A percentile compares a stretch with the other conserved stretches of the same genome.
These are phyloP conservation scores for Tripterygium wilfordii DNA, from an alignment of 177 flowering plant genomes.

Conservation along the genomic window DNA sequence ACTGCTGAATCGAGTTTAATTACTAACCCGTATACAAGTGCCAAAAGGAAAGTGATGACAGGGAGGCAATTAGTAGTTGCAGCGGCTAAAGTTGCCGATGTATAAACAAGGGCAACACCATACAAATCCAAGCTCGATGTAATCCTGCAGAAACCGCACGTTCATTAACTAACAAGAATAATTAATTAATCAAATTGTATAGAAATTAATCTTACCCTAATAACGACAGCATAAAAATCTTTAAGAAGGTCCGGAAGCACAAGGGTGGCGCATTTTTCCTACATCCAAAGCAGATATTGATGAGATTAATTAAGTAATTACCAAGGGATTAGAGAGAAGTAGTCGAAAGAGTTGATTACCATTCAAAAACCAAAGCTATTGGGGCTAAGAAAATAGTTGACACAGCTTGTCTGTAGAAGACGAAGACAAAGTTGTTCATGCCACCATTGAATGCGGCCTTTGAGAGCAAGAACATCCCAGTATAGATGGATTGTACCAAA, in stretches of 20 bases:
- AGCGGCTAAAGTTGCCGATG: conserved; percentile 71
- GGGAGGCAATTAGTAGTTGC: conserved; percentile 70
- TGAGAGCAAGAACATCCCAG: conserved; percentile 55
- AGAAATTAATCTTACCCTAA: conserved; percentile 38
- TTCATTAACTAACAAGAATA: neutral
- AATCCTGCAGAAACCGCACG: conserved; percentile 35
- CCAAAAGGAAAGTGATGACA: conserved; percentile 67
- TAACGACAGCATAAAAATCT: conserved; percentile 50
- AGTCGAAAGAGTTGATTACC: conserved; percentile 22
- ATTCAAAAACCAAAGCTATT: conserved; percentile 33
- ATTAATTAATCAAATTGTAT: neutral
- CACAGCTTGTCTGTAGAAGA: conserved; percentile 58
- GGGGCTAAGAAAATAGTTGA: conserved; percentile 49
- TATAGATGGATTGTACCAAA: conserved; percentile 39
- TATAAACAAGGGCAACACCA: conserved; percentile 50
- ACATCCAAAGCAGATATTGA: neutral
- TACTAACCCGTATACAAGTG: conserved; percentile 62
- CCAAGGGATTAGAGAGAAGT: neutral
- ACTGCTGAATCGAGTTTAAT: too few relatives aligned
- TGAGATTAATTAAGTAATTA: too few relatives aligned
- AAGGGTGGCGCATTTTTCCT: conserved; percentile 51
- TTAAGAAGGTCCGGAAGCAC: conserved; percentile 36
- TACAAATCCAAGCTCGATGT: conserved; percentile 47
- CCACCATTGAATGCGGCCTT: conserved; percentile 60
- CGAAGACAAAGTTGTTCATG: conserved; percentile 52